Evolutionary conservation across 352 stramenopile genomes (phyloP), one percentile per base, ranked within the genome.

Genomic region (Globisporangium apiculatum): DNA sequence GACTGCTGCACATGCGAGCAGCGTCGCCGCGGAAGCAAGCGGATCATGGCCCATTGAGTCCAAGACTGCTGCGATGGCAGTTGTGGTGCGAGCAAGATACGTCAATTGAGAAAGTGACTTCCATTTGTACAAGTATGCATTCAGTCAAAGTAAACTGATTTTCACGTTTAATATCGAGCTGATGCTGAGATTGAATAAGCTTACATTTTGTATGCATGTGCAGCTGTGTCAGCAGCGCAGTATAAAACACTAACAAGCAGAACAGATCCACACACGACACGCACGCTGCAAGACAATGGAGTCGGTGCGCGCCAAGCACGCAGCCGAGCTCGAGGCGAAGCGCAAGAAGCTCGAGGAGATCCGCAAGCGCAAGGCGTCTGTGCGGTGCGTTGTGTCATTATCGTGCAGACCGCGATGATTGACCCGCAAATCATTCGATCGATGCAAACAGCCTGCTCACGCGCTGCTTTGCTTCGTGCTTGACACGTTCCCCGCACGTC

Each of bases 271-370:
- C 18, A 24, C 18, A 24, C 38, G 54, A 51, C 48, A 42, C 10
- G 38, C 48, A 51, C 48, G 38, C 31, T 49, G 17, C 31, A 49
- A 40, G 36, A 65, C 1, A 48, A 86, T 86, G 75, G 75, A 86
- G 66, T 86, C 75, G 60, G 71, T 91, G 59, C 84, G 84, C 61
- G 84, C 82, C 51, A 88, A 88, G 63, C 84, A 94, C 65, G 84
- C 83, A 68, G 83, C 83, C 6, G 85, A 95, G 68, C 71, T 95
- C 48, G 85, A 95, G 65, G 85, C 79, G 36, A 95, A 95, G 72
- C 84, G 84, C 64, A 87, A 86, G 67, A 95, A 95, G 71, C 75
- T 95, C n/a, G 83, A 95, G 65, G 85, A 95, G 72, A 93, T 95
- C 62, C 85, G 85, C 51, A 77, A 87, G 54, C 79, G 85, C 40